A percentile compares a stretch with the other conserved stretches of the same genome.
These are phyloP conservation scores for Chlamydomonas schloesseri DNA, from an alignment of 139 green algal species.

Conservation along the genomic window DNA sequence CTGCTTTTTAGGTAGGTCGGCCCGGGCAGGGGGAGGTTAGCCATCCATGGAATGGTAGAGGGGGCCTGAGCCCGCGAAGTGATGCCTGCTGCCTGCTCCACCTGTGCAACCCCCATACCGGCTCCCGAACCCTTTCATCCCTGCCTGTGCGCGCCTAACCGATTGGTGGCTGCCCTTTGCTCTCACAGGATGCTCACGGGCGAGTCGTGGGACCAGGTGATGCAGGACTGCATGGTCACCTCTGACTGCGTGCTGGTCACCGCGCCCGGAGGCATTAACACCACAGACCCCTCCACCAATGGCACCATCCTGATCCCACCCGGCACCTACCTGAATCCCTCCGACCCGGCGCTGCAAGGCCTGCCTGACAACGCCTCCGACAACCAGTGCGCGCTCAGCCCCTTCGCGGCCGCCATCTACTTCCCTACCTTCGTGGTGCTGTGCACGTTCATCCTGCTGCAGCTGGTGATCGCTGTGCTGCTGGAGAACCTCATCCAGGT, in stretches of 20 bases:
- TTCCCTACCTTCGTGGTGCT: slow-evolving; percentile 80
- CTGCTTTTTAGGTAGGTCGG: slow-evolving; percentile 59
- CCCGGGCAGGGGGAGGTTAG: background rate
- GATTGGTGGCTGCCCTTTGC: no score
- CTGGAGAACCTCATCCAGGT: slow-evolving; percentile 35
- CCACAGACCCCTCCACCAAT: background rate
- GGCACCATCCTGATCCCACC: background rate
- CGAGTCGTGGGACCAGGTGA: slow-evolving; percentile 84
- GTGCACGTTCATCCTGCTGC: slow-evolving; percentile 79
- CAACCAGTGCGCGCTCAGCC: slow-evolving; percentile 55
- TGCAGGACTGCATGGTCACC: slow-evolving; percentile 78
- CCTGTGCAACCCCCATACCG: no score
- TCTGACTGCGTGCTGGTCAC: slow-evolving; percentile 54
- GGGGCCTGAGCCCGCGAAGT: no score
- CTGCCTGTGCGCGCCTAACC: no score
- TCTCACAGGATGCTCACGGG: slow-evolving; percentile 68
- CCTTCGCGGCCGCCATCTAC: slow-evolving; percentile 66
- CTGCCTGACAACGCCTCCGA: slow-evolving; percentile 6
- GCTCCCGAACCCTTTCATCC: no score
- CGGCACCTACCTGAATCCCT: background rate
- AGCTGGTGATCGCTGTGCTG: slow-evolving; percentile 75
- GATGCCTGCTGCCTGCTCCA: no score
- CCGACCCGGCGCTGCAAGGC: slow-evolving; percentile 5
- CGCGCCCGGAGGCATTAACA: background rate
- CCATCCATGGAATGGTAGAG: no score